A percentile compares a stretch with the other conserved stretches of the same genome.
Conservation (phyloP, 495 filamentous ascomycete species). For the Penicillium longicatenatum region DNA sequence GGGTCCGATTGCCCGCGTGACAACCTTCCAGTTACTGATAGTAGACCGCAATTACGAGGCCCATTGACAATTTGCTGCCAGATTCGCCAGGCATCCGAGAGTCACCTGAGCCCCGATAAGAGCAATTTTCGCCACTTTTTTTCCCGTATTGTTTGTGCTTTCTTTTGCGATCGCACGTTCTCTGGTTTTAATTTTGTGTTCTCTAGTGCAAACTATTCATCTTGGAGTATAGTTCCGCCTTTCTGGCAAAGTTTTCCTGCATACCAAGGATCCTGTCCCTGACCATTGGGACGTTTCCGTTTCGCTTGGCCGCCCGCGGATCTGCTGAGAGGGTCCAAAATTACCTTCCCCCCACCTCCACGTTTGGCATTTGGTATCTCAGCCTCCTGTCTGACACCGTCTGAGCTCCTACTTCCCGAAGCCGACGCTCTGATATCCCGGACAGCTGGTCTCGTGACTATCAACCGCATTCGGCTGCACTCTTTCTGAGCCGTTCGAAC, state of each 20-base stretch:
- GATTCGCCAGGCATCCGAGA: slow-evolving; percentile 21
- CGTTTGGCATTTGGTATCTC: slow-evolving; percentile 8
- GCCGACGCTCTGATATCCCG: slow-evolving; percentile 9
- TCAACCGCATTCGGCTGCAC: slow-evolving; percentile 1
- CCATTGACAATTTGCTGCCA: slow-evolving; percentile 16
- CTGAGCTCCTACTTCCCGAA: neutral
- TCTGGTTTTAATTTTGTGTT: neutral
- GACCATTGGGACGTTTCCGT: slow-evolving; percentile 26
- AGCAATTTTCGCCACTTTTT: slow-evolving; percentile 28
- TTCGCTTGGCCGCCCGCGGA: slow-evolving; percentile 22
- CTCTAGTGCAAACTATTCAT: neutral
- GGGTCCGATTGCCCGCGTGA: slow-evolving; percentile 11
- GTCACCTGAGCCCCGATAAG: slow-evolving; percentile 34
- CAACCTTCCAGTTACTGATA: slow-evolving; percentile 6
- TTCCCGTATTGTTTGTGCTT: neutral
- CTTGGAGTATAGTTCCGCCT: neutral
- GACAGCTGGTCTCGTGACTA: slow-evolving; percentile 15
- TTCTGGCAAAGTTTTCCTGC: slow-evolving; percentile 8
- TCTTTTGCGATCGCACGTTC: neutral
- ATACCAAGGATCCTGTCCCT: slow-evolving; percentile 13
- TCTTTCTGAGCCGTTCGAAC: slow-evolving; percentile 2
- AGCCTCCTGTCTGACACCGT: slow-evolving; percentile 2
- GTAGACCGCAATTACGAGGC: slow-evolving; percentile 14
- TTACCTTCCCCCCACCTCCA: slow-evolving; percentile 20
- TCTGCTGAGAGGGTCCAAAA: slow-evolving; percentile 16